Evolutionary conservation across 805 yeast species (phyloP).

Genomic region (Candida quercuum): DNA sequence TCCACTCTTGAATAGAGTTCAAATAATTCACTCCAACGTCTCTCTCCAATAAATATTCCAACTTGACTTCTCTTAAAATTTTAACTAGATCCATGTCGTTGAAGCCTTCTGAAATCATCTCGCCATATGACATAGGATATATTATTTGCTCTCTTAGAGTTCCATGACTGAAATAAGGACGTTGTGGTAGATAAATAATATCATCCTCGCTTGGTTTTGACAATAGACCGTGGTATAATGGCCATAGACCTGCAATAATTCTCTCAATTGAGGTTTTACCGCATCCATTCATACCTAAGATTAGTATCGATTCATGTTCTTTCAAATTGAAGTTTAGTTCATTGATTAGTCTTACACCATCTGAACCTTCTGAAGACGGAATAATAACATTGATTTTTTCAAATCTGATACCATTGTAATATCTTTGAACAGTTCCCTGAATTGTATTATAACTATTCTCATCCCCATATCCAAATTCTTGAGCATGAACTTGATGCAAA

Average conservation of each 20-base stretch:
- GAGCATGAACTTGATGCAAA: conserved; percentile 76
- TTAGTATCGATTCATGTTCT: conserved; percentile 56
- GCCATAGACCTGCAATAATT: conserved; percentile 87
- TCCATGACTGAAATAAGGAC: conserved; percentile 78
- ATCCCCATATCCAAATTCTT: conserved; percentile 33
- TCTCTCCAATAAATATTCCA: conserved; percentile 75
- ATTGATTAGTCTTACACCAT: conserved; percentile 56
- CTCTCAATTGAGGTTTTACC: conserved; percentile 88
- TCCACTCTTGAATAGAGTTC: conserved; percentile 62
- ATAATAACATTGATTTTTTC: conserved; percentile 79
- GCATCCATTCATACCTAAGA: conserved; percentile 82
- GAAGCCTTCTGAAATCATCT: conserved; percentile 67
- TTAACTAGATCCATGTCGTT: conserved; percentile 65
- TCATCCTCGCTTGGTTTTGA: conserved; percentile 73
- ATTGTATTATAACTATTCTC: conserved; percentile 45
- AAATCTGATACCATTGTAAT: conserved; percentile 73
- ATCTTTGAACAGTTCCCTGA: conserved; percentile 74
- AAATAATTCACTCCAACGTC: conserved; percentile 43
- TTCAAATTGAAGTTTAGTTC: conserved; percentile 54
- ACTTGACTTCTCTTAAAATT: conserved; percentile 67
- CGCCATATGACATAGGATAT: conserved; percentile 75
- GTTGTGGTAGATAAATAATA: conserved; percentile 77
- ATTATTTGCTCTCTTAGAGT: conserved; percentile 87
- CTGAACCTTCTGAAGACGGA: conserved; percentile 59
- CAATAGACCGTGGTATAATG: conserved; percentile 74